phyloP scores from a whole-genome alignment of 176 grass and related monocot species.

The Phoenix roebelenii region DNA sequence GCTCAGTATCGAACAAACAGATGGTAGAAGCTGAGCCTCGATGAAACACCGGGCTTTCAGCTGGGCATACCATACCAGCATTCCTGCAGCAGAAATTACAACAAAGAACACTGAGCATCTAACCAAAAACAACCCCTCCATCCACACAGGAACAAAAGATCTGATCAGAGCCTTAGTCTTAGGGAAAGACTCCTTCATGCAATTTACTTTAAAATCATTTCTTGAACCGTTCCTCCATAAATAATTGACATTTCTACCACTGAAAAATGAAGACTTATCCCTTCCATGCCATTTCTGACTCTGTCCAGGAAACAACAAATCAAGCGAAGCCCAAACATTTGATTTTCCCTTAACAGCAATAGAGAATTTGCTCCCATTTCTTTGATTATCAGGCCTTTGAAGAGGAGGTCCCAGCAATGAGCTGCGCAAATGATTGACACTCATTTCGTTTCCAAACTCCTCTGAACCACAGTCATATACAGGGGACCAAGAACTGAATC shows the following conservation, averaged over 20 bases:
- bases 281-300: conserved; percentile 21
- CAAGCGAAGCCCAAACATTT: background rate
- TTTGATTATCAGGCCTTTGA: background rate
- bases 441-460: conserved; percentile 34
- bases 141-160: conserved; percentile 54
- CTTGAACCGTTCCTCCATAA: conserved; percentile 35
- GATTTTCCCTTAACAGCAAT: background rate
- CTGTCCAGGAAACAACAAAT: background rate
- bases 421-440: conserved; percentile 26
- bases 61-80: conserved; percentile 72
- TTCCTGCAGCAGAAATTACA: conserved; percentile 55
- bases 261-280: conserved; percentile 8
- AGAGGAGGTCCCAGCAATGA: conserved; percentile 45
- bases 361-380: conserved; percentile 14
- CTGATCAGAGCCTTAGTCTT: conserved; percentile 42
- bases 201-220: conserved; percentile 24
- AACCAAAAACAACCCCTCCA: conserved; percentile 80
- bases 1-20: conserved; percentile 59
- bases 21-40: conserved; percentile 68
- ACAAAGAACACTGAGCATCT: conserved; percentile 79
- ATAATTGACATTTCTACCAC: background rate
- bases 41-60: conserved; percentile 58
- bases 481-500: conserved; percentile 54
- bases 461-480: conserved; percentile 10
- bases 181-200: conserved; percentile 20